Conservation (phyloP, 2,329 filamentous ascomycete species). For the Arachnomyces sp. region DNA sequence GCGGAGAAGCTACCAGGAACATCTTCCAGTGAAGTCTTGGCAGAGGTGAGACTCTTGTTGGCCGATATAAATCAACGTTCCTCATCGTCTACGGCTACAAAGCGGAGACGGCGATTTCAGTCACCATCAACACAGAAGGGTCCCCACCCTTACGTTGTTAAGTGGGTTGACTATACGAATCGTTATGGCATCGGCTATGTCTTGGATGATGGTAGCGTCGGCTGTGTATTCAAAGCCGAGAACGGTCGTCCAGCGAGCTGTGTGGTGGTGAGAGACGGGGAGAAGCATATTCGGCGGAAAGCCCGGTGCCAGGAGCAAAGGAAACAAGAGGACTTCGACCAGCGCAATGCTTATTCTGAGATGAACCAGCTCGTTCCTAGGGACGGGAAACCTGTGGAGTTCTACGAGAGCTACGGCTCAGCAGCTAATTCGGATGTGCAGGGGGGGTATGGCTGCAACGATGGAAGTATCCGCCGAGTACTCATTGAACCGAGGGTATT, state of each 20-base stretch:
- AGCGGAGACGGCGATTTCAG: conserved; percentile 18
- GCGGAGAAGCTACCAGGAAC: conserved; percentile 31
- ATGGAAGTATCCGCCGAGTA: conserved; percentile 32
- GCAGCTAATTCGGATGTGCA: conserved; percentile 15
- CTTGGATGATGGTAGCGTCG: conserved; percentile 42
- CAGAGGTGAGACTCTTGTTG: conserved; percentile 31
- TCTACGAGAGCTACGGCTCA: conserved; percentile 38
- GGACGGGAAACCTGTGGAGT: conserved; percentile 35
- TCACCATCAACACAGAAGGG: conserved; percentile 19
- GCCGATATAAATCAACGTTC: conserved; percentile 21
- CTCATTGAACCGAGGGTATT: conserved; percentile 34
- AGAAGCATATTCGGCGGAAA: conserved; percentile 38
- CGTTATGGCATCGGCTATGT: conserved; percentile 45
- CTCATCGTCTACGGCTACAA: conserved; percentile 3
- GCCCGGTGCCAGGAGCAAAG: conserved; percentile 28
- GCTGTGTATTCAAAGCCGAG: conserved; percentile 42
- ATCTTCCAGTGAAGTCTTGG: conserved; percentile 31
- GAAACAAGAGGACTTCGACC: conserved; percentile 7
- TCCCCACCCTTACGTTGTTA: conserved; percentile 41
- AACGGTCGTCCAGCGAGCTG: conserved; percentile 36
- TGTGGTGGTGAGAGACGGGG: conserved; percentile 39
- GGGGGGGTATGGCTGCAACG: conserved; percentile 1
- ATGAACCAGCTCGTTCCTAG: conserved; percentile 37
- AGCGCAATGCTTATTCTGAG: conserved; percentile 28
- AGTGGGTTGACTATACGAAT: conserved; percentile 47